Percentiles rank a stretch among this genome's conserved stretches.
Evolutionary conservation across 2,329 filamentous ascomycete genomes (phyloP).

Genomic region (Xylaria sp.): DNA sequence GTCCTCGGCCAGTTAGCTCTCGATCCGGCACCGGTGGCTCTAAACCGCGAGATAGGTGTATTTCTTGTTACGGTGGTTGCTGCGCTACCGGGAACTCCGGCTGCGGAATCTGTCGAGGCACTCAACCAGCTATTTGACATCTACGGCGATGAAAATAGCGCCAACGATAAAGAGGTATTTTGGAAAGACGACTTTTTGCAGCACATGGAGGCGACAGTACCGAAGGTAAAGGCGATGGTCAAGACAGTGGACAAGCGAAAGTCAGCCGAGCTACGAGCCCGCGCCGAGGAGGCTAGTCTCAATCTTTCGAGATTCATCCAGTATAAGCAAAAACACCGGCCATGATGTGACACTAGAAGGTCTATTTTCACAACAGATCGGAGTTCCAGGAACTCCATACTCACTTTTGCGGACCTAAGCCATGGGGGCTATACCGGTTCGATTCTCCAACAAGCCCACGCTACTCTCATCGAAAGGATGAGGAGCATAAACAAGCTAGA

Average conservation of each 20-base stretch:
- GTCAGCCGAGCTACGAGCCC: slow-evolving; percentile 64
- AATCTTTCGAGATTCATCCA: slow-evolving; percentile 71
- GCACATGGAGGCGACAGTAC: slow-evolving; percentile 65
- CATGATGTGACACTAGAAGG: slow-evolving; percentile 40
- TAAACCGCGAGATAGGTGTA: slow-evolving; percentile 71
- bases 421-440: neutral
- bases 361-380: slow-evolving; percentile 5
- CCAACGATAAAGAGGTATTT: slow-evolving; percentile 71
- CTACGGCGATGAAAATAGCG: slow-evolving; percentile 69
- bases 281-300: slow-evolving; percentile 69
- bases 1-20: slow-evolving; percentile 72
- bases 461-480: slow-evolving; percentile 1
- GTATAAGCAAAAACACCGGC: slow-evolving; percentile 71
- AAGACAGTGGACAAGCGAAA: slow-evolving; percentile 72
- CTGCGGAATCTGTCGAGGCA: slow-evolving; percentile 71
- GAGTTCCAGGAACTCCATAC: slow-evolving; percentile 9
- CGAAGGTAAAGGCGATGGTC: slow-evolving; percentile 65
- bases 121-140: slow-evolving; percentile 75
- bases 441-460: slow-evolving; percentile 1
- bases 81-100: slow-evolving; percentile 62
- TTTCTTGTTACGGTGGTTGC: slow-evolving; percentile 69
- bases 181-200: slow-evolving; percentile 70
- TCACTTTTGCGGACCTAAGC: slow-evolving; percentile 6
- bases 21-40: slow-evolving; percentile 61
- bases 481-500: slow-evolving; percentile 2